Evolutionary conservation across 83 land plant genomes (phyloP).

Genomic region (Picea abies): DNA sequence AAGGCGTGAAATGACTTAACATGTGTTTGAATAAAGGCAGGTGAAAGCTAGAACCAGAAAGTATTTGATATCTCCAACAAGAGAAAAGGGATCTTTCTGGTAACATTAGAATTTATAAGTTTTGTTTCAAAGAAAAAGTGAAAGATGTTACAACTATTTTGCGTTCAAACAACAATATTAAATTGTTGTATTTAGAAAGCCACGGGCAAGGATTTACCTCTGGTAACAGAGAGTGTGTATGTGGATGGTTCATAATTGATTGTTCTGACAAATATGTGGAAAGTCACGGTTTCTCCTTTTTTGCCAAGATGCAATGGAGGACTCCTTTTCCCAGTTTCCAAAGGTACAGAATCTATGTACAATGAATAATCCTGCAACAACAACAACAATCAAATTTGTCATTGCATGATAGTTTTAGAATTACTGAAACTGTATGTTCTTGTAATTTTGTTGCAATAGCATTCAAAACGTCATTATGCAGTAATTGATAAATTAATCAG

Average conservation of each 20-base stretch:
- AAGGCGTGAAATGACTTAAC: no score
- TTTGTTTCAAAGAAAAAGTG: background rate
- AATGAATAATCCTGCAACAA: constrained; percentile 9
- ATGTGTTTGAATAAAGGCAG: background rate
- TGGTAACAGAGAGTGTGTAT: background rate
- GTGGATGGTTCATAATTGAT: background rate
- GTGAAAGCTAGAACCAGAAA: background rate
- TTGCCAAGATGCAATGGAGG: constrained; percentile 11
- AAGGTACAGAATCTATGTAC: background rate
- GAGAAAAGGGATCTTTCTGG: background rate
- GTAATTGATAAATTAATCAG: background rate
- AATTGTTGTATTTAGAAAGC: background rate
- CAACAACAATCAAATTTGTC: background rate
- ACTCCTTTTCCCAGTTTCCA: constrained; percentile 1
- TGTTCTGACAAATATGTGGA: background rate
- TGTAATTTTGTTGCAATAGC: background rate
- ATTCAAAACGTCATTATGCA: background rate
- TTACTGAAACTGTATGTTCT: background rate
- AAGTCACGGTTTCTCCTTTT: constrained; percentile 12
- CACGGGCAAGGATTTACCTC: background rate
- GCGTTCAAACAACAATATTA: background rate
- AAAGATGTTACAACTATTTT: background rate
- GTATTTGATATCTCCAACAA: background rate
- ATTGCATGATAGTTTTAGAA: background rate
- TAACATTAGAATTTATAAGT: background rate